Base-by-base conservation (phyloP, 2,329 filamentous ascomycete genomes). In the Aspergillus fumigatus region DNA sequence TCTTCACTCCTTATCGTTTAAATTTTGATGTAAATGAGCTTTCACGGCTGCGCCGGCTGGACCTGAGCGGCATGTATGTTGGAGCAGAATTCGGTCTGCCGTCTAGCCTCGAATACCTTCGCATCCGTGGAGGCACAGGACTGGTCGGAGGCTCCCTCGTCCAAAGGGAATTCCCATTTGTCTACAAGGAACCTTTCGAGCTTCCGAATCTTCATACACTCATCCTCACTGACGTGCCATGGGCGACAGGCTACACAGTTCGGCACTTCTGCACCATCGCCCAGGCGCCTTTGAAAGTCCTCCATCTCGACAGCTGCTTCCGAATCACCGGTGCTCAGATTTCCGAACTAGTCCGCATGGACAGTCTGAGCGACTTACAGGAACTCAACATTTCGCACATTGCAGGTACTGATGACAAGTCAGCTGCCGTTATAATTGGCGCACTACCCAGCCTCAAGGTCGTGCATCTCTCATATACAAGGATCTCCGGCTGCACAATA, bases 401-500 rank as follows among this genome's bases (percentile, higher is more conserved):
- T 19, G 51, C 53, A 1, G 58, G 56, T 2, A 55, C 75, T 17
- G 57, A 65, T 4, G 73, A 77, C 53, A 32, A n/a, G 2, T 48
- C 58, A 4, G 57, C 68, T 1, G 41, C 52, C 1, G 8, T 25
- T 8, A 54, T 75, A 1, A 54, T 67, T 10, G 43, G 59, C 2
- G 51, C 47, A 10, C 60, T 75, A 45, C 61, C 63, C 0, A 63
- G 67, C 1, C 51, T 77, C 17, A 71, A 68, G 50, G 56, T 65
- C 1, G 62, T 77, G 4, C 58, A 75, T 59, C 25, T 77, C 8
- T 71, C 71, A 0, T 61, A 62, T 40, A 76, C 72, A 1, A 57
- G 53, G 11, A 67, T 77, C 5, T 74, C 71, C 4, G 74, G 74
- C 0, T 57, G 65, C 17, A 63, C 69, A 1, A 62, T 76, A 40